Evolutionary conservation across 345 rosid species (phyloP), one percentile per base, ranked within the genome.

Genomic region (Linum usitatissimum): DNA sequence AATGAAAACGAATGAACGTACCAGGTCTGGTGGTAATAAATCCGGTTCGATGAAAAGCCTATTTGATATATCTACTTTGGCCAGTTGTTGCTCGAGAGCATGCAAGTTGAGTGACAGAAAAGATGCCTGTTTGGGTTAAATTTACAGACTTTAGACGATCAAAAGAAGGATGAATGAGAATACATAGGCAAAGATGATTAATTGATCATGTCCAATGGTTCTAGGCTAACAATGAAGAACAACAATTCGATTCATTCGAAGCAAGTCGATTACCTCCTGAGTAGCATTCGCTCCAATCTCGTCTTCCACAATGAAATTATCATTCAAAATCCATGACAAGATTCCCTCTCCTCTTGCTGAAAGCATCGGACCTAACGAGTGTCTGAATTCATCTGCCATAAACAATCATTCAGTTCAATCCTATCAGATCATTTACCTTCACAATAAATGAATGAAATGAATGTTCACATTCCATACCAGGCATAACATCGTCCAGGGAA

Each of bases 41-140:
- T 92, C 90, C 42, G 81, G 71, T 60, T 87, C 95, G 54, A 92
- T 79, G 78, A 79, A 89, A 45, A 89, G 91, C 70, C 87, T 74
- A 68, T 79, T 62, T 4, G 86, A 80, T 68, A 86, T 61, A 36
- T 87, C 86, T 42, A 84, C 85, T 63, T 80, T 83, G 49, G 73
- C 87, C 4, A 92, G 74, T 64, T 80, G 81, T 61, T 85, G 81
- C 0, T 82, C 88, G 48, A 89, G 83, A 62, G 84, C 80, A 62
- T 77, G 74, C 72, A 89, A 66, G 80, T 89, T 75, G 66, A 89
- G 75, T 39, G 93, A 87, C 62, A 89, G 80, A 71, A 81, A 79
- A 18, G 83, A 75, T 13, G 76, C 83, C 96, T 92, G 60, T 51
- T 72, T 1, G 56, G 34, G 49, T 70, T 38, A 70, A 14, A 55